These are phyloP conservation scores for Penicillium aurantiogriseum DNA, from an alignment of 2,329 filamentous ascomycete species.

Conservation along the genomic window DNA sequence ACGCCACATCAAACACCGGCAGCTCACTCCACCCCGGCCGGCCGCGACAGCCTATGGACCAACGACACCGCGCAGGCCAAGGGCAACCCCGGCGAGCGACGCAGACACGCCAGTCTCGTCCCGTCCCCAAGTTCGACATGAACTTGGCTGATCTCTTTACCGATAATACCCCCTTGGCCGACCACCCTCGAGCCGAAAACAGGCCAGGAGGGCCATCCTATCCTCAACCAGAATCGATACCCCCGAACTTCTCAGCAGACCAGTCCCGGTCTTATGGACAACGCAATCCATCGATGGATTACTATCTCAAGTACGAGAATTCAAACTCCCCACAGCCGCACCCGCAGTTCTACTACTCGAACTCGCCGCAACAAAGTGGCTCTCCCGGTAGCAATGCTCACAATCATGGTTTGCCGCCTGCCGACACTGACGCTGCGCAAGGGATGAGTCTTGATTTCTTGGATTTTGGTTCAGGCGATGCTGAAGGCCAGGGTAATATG, in stretches of 20 bases:
- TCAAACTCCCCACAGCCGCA: slow-evolving; percentile 35
- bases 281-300: slow-evolving; percentile 34
- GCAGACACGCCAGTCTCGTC: slow-evolving; percentile 42
- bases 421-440: slow-evolving; percentile 23
- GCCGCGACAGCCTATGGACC: slow-evolving; percentile 22
- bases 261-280: slow-evolving; percentile 26
- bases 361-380: slow-evolving; percentile 36
- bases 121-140: slow-evolving; percentile 59
- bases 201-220: slow-evolving; percentile 29
- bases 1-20: slow-evolving; percentile 17
- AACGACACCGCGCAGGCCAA: slow-evolving; percentile 24
- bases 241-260: slow-evolving; percentile 26
- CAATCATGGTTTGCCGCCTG: slow-evolving; percentile 22
- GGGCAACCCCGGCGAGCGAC: slow-evolving; percentile 32
- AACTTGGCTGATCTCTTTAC: slow-evolving; percentile 53
- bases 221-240: slow-evolving; percentile 25
- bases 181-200: slow-evolving; percentile 32
- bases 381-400: slow-evolving; percentile 32
- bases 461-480: slow-evolving; percentile 47
- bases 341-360: slow-evolving; percentile 35
- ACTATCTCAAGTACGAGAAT: slow-evolving; percentile 36
- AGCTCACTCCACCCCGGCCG: slow-evolving; percentile 15
- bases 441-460: slow-evolving; percentile 56
- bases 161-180: slow-evolving; percentile 42
- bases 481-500: slow-evolving; percentile 25